A percentile compares a stretch with the other conserved stretches of the same genome.
Conservation (phyloP, 805 yeast genomes). For the Starmerella khaoyaiensis region DNA sequence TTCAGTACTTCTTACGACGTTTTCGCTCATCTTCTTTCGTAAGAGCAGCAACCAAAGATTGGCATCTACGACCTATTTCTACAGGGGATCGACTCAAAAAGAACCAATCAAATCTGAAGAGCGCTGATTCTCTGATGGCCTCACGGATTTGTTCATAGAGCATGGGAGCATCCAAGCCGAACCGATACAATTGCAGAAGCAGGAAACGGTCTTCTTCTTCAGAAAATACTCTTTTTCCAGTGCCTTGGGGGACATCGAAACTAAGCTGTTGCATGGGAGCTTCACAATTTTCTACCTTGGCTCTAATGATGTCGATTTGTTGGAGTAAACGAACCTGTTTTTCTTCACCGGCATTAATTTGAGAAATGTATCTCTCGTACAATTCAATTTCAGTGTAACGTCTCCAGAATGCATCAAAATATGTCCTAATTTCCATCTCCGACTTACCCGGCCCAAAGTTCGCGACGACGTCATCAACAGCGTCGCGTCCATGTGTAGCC, state of each 20-base stretch:
- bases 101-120: slow-evolving; percentile 80
- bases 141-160: slow-evolving; percentile 68
- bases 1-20: slow-evolving; percentile 5
- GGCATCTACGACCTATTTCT: slow-evolving; percentile 73
- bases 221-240: slow-evolving; percentile 52
- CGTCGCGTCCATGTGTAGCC: slow-evolving; percentile 71
- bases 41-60: slow-evolving; percentile 61
- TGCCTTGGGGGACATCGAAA: slow-evolving; percentile 49
- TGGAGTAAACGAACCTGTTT: slow-evolving; percentile 47
- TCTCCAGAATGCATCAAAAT: slow-evolving; percentile 72
- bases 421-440: slow-evolving; percentile 62
- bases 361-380: slow-evolving; percentile 65
- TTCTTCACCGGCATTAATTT: slow-evolving; percentile 84
- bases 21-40: slow-evolving; percentile 42
- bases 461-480: slow-evolving; percentile 52
- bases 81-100: slow-evolving; percentile 63
- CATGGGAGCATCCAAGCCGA: slow-evolving; percentile 69
- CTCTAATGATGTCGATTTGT: slow-evolving; percentile 68
- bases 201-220: slow-evolving; percentile 88
- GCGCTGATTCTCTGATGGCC: slow-evolving; percentile 56
- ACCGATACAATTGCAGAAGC: slow-evolving; percentile 61
- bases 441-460: slow-evolving; percentile 71
- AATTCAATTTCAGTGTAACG: slow-evolving; percentile 73
- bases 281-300: slow-evolving; percentile 55
- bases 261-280: slow-evolving; percentile 71